A percentile compares a stretch with the other conserved stretches of the same genome.
Conservation (phyloP, 148 eudicot species). For the Camellia granthamiana region DNA sequence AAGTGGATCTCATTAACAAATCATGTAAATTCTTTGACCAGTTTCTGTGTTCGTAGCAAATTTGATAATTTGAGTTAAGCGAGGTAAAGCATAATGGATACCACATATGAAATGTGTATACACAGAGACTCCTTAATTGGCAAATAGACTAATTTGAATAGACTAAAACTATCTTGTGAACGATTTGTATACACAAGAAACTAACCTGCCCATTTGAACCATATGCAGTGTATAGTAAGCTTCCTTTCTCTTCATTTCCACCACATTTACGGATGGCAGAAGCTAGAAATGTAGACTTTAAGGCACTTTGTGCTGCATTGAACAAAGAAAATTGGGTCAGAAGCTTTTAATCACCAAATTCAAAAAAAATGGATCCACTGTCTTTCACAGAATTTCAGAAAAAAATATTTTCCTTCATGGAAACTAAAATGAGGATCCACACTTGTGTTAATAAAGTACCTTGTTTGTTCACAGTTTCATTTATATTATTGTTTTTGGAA, state of each 20-base stretch:
- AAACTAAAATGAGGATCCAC: not conserved
- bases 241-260: conserved; percentile 94
- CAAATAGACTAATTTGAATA: no score
- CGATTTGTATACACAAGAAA: not conserved
- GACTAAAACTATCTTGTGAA: not conserved
- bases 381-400: not conserved
- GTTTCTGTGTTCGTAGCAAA: no score
- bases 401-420: not conserved
- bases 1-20: no score
- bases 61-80: not conserved
- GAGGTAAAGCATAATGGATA: conserved; percentile 7
- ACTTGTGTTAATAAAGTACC: not conserved
- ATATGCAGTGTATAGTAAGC: conserved; percentile 69
- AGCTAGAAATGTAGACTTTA: conserved; percentile 74
- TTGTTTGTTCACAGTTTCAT: not conserved
- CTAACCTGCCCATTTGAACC: conserved; percentile 94
- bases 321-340: conserved; percentile 14
- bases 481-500: not conserved
- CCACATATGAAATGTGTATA: not conserved
- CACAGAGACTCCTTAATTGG: not conserved
- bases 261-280: conserved; percentile 97
- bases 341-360: not conserved
- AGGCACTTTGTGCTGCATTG: conserved; percentile 80
- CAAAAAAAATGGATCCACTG: not conserved
- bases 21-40: no score